phyloP scores from a whole-genome alignment of 768 basidiomycete species.

The Podaxis rugospora region DNA sequence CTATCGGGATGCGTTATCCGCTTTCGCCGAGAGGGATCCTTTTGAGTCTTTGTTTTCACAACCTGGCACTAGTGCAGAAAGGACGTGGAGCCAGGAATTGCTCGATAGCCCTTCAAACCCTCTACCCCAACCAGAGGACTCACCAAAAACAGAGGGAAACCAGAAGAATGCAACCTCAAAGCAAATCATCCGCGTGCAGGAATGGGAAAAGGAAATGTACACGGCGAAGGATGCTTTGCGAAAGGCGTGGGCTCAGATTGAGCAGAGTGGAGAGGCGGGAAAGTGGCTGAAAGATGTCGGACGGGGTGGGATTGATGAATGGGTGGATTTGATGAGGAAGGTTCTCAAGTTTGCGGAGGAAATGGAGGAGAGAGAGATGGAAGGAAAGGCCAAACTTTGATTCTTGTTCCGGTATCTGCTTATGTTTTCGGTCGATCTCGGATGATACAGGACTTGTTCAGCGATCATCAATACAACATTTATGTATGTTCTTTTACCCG shows the following conservation, averaged over 20 bases:
- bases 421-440: background rate
- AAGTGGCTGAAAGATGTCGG: constrained; percentile 66
- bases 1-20: constrained; percentile 59
- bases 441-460: background rate
- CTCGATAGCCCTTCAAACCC: background rate
- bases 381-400: constrained; percentile 9
- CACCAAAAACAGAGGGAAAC: constrained; percentile 1
- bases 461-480: background rate
- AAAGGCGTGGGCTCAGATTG: constrained; percentile 53
- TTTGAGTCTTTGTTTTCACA: background rate
- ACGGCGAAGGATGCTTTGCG: constrained; percentile 42
- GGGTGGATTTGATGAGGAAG: constrained; percentile 44
- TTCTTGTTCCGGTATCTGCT: background rate
- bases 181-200: constrained; percentile 27
- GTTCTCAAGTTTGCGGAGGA: constrained; percentile 28
- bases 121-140: constrained; percentile 16
- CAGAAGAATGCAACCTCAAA: background rate
- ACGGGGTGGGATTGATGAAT: constrained; percentile 51
- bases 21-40: constrained; percentile 34
- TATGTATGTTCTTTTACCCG: too few species aligned
- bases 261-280: constrained; percentile 50
- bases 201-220: constrained; percentile 62
- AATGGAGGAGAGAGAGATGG: constrained; percentile 11
- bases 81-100: background rate
- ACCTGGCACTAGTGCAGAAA: background rate